Percentiles rank a stretch among this genome's conserved stretches.
phyloP scores from a whole-genome alignment of 495 filamentous ascomycete genomes.

The Podospora pseudoanserina region DNA sequence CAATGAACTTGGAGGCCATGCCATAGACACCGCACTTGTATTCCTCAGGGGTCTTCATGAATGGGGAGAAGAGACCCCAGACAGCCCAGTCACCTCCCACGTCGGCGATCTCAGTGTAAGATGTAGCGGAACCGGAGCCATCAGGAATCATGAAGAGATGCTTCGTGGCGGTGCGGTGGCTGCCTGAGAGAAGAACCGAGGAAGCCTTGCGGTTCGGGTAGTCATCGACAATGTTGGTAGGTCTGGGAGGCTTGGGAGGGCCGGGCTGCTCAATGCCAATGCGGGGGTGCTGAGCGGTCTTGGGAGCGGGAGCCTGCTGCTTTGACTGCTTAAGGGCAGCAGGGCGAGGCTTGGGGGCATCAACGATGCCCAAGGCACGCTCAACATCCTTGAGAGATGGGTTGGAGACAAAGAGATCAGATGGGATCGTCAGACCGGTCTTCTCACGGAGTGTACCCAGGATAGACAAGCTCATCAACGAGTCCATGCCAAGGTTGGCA shows the following conservation, averaged over 20 bases:
- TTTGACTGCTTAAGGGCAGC: conserved; percentile 37
- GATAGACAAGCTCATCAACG: conserved; percentile 56
- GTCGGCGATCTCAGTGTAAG: conserved; percentile 54
- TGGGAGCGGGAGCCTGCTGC: conserved; percentile 24
- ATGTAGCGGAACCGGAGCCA: conserved; percentile 66
- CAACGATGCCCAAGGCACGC: conserved; percentile 41
- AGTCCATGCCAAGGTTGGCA: conserved; percentile 57
- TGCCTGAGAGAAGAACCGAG: conserved; percentile 62
- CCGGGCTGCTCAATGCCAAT: conserved; percentile 34
- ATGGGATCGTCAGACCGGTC: conserved; percentile 45
- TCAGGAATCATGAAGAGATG: conserved; percentile 73
- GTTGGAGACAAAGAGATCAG: conserved; percentile 47
- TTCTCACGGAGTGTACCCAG: conserved; percentile 57
- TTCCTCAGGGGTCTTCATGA: conserved; percentile 53
- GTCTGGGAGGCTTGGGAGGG: conserved; percentile 35
- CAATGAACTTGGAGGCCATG: conserved; percentile 54
- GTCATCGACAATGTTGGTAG: conserved; percentile 56
- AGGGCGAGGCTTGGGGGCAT: conserved; percentile 34
- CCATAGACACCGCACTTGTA: conserved; percentile 54
- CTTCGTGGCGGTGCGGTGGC: conserved; percentile 55
- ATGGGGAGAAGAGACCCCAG: conserved; percentile 65
- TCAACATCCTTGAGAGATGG: conserved; percentile 48
- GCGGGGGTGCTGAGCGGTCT: conserved; percentile 27
- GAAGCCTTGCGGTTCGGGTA: conserved; percentile 65
- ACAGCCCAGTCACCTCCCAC: conserved; percentile 51